phyloP scores from a whole-genome alignment of 2,329 filamentous ascomycete species.

The Lanzia echinophila region DNA sequence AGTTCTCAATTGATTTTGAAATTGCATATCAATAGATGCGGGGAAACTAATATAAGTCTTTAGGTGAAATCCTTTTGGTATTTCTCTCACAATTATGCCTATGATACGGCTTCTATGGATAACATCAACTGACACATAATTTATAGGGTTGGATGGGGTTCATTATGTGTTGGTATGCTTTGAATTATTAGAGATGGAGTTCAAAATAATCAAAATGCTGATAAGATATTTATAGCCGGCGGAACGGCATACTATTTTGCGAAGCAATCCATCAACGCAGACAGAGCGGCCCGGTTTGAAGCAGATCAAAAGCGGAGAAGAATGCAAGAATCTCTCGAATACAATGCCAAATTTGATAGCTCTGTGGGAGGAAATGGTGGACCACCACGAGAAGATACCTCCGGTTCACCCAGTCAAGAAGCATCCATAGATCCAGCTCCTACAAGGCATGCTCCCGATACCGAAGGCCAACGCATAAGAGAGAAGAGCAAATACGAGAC shows the following conservation, averaged over 20 bases:
- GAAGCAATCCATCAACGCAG: slow-evolving; percentile 88
- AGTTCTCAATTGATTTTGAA: slow-evolving; percentile 23
- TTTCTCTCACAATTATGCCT: slow-evolving; percentile 17
- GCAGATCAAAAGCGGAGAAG: slow-evolving; percentile 55
- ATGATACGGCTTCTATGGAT: slow-evolving; percentile 8
- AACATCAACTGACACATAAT: slow-evolving; percentile 18
- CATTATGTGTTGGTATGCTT: slow-evolving; percentile 70
- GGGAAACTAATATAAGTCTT: slow-evolving; percentile 10
- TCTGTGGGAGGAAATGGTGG: slow-evolving; percentile 37
- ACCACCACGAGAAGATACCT: slow-evolving; percentile 51
- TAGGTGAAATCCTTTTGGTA: slow-evolving; percentile 64
- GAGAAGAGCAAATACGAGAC: slow-evolving; percentile 93
- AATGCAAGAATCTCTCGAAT: slow-evolving; percentile 48
- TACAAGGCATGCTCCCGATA: slow-evolving; percentile 71
- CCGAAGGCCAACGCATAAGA: slow-evolving; percentile 55
- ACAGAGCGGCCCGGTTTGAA: slow-evolving; percentile 67
- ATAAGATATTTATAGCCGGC: slow-evolving; percentile 52
- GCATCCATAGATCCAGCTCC: slow-evolving; percentile 72
- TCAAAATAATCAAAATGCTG: slow-evolving; percentile 10
- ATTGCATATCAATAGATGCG: neutral
- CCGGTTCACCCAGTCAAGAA: slow-evolving; percentile 63
- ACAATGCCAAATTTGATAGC: slow-evolving; percentile 32
- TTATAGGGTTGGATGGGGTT: slow-evolving; percentile 80
- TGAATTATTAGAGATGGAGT: neutral
- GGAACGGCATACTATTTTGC: slow-evolving; percentile 93